These are phyloP conservation scores for Trametes maxima DNA, from an alignment of 768 basidiomycete species.

Conservation along the genomic window DNA sequence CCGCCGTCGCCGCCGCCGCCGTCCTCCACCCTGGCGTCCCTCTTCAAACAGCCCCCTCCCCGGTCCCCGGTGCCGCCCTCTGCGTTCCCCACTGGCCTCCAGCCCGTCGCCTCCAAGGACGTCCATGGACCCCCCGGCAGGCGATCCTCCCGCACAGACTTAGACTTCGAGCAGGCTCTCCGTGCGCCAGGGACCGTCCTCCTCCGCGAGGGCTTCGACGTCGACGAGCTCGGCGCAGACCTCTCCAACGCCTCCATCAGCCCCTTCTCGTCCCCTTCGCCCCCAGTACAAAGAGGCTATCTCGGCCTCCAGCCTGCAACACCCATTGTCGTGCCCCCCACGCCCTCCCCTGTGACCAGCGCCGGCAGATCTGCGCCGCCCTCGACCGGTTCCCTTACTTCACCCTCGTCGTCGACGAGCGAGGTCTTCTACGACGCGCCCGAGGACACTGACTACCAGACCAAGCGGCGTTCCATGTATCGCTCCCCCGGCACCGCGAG, in stretches of 20 bases:
- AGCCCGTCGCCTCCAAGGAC: constrained; percentile 60
- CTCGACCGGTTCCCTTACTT: constrained; percentile 34
- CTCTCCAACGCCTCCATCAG: constrained; percentile 40
- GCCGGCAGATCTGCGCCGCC: constrained; percentile 32
- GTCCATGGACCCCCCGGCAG: constrained; percentile 40
- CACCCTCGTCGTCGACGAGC: constrained; percentile 56
- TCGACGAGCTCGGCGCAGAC: constrained; percentile 64
- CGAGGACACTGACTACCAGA: constrained; percentile 67
- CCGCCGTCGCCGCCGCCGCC: not conserved
- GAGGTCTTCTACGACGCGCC: constrained; percentile 62
- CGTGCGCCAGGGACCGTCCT: constrained; percentile 65
- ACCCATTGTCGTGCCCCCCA: constrained; percentile 66
- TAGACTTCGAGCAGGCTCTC: constrained; percentile 82
- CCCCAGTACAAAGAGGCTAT: constrained; percentile 41
- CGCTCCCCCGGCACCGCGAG: constrained; percentile 87
- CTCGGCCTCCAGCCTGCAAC: constrained; percentile 51
- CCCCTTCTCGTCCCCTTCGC: constrained; percentile 45
- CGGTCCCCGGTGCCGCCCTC: constrained; percentile 48
- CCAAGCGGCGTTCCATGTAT: constrained; percentile 83
- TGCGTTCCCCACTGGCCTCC: constrained; percentile 53
- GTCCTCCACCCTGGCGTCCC: constrained; percentile 60
- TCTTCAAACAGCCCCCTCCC: constrained; percentile 55
- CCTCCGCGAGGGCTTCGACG: constrained; percentile 71
- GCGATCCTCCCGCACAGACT: constrained; percentile 70
- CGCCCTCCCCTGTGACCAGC: constrained; percentile 51